These are phyloP conservation scores for Bromus sterilis DNA, from an alignment of 176 grass and related monocot genomes.

Conservation along the genomic window DNA sequence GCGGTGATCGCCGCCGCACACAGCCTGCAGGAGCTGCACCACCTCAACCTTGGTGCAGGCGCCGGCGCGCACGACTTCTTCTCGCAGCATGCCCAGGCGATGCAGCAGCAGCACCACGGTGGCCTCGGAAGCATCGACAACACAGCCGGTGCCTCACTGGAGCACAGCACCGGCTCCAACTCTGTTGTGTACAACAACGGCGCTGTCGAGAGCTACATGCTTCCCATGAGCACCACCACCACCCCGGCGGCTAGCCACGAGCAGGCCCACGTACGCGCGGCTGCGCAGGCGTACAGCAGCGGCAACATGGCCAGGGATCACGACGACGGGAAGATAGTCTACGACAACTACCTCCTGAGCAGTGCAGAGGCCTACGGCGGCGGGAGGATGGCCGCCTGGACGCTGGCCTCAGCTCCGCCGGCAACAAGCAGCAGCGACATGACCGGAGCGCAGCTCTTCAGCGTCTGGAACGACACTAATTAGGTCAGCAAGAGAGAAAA, in stretches of 20 bases:
- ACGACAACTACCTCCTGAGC: constrained; percentile 29
- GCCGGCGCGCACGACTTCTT: constrained; percentile 52
- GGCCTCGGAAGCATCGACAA: constrained; percentile 43
- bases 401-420: not conserved
- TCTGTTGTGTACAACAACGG: constrained; percentile 65
- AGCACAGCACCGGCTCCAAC: constrained; percentile 71
- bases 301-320: constrained; percentile 12
- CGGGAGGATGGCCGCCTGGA: constrained; percentile 19
- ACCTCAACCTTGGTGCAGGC: constrained; percentile 32
- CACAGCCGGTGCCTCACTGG: constrained; percentile 12
- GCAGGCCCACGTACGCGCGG: not conserved
- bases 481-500: not conserved
- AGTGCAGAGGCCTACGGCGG: constrained; percentile 20
- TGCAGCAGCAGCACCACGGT: not conserved
- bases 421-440: constrained; percentile 36
- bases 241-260: constrained; percentile 15
- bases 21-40: constrained; percentile 56
- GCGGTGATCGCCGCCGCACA: constrained; percentile 56
- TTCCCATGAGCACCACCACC: constrained; percentile 33
- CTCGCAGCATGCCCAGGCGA: constrained; percentile 11
- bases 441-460: constrained; percentile 40
- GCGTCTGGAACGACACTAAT: constrained; percentile 61
- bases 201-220: constrained; percentile 24
- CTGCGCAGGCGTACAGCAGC: not conserved
- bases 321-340: constrained; percentile 29